Base-by-base conservation (phyloP, 805 yeast species). In the Sugiyamaella floridensis region DNA sequence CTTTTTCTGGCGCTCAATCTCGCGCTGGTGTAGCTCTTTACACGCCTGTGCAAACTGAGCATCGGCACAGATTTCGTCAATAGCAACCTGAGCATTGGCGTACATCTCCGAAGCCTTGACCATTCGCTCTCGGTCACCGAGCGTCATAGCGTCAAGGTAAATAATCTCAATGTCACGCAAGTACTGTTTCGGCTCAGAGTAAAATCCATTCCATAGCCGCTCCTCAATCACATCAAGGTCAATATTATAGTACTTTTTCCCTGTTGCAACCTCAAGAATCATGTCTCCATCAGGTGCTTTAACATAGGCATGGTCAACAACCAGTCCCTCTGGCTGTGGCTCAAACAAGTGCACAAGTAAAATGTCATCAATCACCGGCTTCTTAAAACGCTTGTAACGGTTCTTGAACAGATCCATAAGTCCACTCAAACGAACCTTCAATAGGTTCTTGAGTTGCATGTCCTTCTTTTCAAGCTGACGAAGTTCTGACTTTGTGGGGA, bases 181-280 rank as follows among this genome's bases (percentile, higher is more conserved):
- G 63, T 86, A 92, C 66, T 93, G 97, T 58, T 81, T 83, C 12
- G 98, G 97, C 62, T 89, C 97, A 40, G 88, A 83, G 63, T 93
- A 93, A 67, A 71, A 93, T 0, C 99, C 99, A 67, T 93, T 93
- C 99, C 99, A 93, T 51, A 93, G 70, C 54, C 99, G 76, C 65
- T 93, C 98, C 64, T 93, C 99, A 34, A 93, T 80, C 15, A 89
- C 83, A 63, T 93, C 99, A 51, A 93, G 72, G 63, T 93, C 99
- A 86, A 93, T 93, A 61, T 93, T 93, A 71, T 76, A 78, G 63
- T 76, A 92, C 58, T 74, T 76, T 52, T 79, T 80, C 2, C 93
- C 95, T 0, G 95, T 85, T 0, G 82, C 68, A 10, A 79, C 74
- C 62, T 93, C 97, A n/a, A 82, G 68, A 59, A 93, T 87, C 92